These are phyloP conservation scores for Apophysomyces trapeziformis DNA, from an alignment of 371 early-diverging fungal genomes.

Conservation along the genomic window DNA sequence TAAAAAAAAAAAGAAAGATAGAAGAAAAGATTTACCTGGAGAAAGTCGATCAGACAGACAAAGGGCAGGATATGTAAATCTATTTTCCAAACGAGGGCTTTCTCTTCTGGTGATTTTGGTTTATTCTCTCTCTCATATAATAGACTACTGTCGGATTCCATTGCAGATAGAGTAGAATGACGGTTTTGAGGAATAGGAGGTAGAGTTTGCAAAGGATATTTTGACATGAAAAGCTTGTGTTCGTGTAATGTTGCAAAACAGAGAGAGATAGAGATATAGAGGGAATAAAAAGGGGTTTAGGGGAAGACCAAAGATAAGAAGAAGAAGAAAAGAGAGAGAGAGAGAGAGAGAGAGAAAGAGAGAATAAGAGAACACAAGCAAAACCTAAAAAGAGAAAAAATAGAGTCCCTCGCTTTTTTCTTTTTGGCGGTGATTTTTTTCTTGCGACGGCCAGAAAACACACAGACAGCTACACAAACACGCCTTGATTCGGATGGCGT, in stretches of 20 bases:
- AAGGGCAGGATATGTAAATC: slow-evolving; percentile 22
- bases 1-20: slow-evolving; percentile 32
- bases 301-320: background rate
- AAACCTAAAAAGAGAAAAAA: slow-evolving; percentile 3
- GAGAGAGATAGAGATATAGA: background rate
- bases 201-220: slow-evolving; percentile 1
- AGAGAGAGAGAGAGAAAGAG: background rate
- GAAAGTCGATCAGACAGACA: slow-evolving; percentile 21
- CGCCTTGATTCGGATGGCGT: too few species aligned
- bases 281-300: background rate
- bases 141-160: slow-evolving; percentile 6
- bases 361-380: too few species aligned
- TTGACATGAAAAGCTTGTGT: background rate
- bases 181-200: background rate
- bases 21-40: slow-evolving; percentile 23
- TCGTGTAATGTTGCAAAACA: background rate
- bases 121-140: background rate
- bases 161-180: slow-evolving; percentile 1
- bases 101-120: slow-evolving; percentile 20
- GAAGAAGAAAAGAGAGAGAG: background rate
- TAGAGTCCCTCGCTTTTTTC: background rate
- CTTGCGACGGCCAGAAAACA: background rate
- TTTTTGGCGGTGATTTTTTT: background rate
- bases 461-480: background rate
- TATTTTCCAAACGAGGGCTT: slow-evolving; percentile 18